These are phyloP conservation scores for Neurospora tetraspora DNA, from an alignment of 495 filamentous ascomycete genomes.

Conservation along the genomic window DNA sequence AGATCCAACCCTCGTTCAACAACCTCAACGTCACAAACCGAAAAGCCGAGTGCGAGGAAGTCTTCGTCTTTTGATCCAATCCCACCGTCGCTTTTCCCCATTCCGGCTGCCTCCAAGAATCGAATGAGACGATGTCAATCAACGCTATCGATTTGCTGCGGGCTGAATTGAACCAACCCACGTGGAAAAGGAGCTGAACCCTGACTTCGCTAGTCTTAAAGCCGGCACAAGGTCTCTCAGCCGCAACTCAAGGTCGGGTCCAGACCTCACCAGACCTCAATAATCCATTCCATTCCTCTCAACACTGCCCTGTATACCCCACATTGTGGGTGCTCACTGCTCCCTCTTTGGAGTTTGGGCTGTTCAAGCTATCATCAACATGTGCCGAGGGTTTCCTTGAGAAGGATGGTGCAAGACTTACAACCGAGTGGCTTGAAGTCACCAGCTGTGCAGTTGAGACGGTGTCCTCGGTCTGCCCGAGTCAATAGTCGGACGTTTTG, in stretches of 20 bases:
- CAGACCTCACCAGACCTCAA: neutral
- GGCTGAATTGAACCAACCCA: neutral
- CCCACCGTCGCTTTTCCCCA: no score
- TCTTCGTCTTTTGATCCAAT: no score
- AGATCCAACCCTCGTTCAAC: neutral
- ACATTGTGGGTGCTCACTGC: neutral
- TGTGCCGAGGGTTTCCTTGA: neutral
- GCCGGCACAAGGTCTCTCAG: neutral
- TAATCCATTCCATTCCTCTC: neutral
- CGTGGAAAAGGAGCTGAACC: neutral
- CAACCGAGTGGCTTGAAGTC: neutral
- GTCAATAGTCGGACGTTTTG: neutral
- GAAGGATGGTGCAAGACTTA: neutral
- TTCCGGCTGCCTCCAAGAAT: neutral
- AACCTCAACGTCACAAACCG: neutral
- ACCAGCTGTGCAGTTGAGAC: neutral
- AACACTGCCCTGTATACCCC: neutral
- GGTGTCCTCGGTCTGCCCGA: neutral
- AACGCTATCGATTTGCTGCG: neutral
- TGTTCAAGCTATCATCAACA: neutral
- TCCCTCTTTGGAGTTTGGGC: neutral
- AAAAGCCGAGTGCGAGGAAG: no score
- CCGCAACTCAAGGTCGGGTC: neutral
- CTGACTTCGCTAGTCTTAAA: neutral
- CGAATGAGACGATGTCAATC: neutral